phyloP scores from a whole-genome alignment of 2,329 filamentous ascomycete species.

The Trichoderma arundinaceum region DNA sequence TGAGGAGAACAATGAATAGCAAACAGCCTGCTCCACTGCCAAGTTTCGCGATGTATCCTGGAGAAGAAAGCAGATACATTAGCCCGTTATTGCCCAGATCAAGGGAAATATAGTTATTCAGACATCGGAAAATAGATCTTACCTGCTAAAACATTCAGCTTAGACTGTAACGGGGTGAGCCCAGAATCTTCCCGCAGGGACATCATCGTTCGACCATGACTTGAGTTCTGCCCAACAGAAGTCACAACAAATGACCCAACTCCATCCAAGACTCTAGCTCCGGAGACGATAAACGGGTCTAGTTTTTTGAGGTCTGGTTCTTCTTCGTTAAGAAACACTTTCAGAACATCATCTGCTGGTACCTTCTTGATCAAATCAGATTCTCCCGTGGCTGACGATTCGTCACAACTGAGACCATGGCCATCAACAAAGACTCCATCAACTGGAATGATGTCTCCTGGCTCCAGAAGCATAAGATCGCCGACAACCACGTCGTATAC shows the following conservation, averaged over 20 bases:
- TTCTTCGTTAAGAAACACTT: constrained; percentile 49
- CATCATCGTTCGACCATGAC: constrained; percentile 62
- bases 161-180: constrained; percentile 60
- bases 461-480: constrained; percentile 71
- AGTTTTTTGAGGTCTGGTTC: constrained; percentile 54
- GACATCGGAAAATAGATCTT: neutral
- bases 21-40: constrained; percentile 71
- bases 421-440: constrained; percentile 71
- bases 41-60: constrained; percentile 44
- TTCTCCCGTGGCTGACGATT: constrained; percentile 75
- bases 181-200: constrained; percentile 58
- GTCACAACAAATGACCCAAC: constrained; percentile 61
- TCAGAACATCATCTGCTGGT: constrained; percentile 61
- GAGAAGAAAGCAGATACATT: neutral
- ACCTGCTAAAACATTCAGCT: constrained; percentile 50
- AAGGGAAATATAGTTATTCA: neutral
- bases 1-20: constrained; percentile 77
- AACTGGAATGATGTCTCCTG: constrained; percentile 72
- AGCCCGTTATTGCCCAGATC: neutral
- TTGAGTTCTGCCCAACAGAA: constrained; percentile 61
- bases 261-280: constrained; percentile 54
- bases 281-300: constrained; percentile 69
- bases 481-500: constrained; percentile 72
- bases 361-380: constrained; percentile 75
- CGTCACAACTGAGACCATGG: constrained; percentile 65